Evolutionary conservation across 352 stramenopile genomes (phyloP), one percentile per base, ranked within the genome.

Genomic region (Globisporangium nodosum): DNA sequence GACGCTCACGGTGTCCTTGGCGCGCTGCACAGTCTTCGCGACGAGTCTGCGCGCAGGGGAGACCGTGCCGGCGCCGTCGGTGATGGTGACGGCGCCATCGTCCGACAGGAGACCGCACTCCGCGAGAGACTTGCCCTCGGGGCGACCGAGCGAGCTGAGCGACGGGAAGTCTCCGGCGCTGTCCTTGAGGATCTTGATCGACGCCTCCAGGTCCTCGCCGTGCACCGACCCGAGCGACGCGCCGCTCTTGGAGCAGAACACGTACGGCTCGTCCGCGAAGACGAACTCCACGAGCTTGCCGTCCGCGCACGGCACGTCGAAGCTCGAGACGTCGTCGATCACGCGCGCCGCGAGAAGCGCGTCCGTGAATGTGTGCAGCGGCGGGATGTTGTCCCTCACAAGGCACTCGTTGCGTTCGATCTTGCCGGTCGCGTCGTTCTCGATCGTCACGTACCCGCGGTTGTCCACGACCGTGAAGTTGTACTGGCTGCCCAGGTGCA

Each of bases 241-340:
- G 20, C 15, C 43, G 27, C 39, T 15, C 30, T 49, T 58, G 16
- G 58, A 59, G 54, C 70, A 78, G 42, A 76, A 69, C 24, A 78
- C 70, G 54, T 60, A 78, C 27, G 67, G 49, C 58, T 75, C 70
- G 31, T 63, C 59, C 18, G 70, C 64, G 40, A 78, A 73, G 16
- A 49, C 52, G 15, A 75, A 47, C 27, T 75, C 53, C 16, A 76
- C 61, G 24, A 78, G 62, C 24, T 71, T 62, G 46, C 64, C 64
- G 45, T 58, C 43, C 3, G 43, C 21, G 39, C 66, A 67, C 1
- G 46, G 15, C 3, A 69, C 50, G 20, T 54, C 37, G n/a, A 68
- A 64, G 48, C 51, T 54, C 30, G 56, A 46, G 35, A 58, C 61
- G 6, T 69, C 61, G 45, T 73, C 63, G 21, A 70, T 66, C n/a